A percentile compares a stretch with the other conserved stretches of the same genome.
These are phyloP conservation scores for Aspergillus luchuensis DNA, from an alignment of 2,329 filamentous ascomycete genomes.

Conservation along the genomic window DNA sequence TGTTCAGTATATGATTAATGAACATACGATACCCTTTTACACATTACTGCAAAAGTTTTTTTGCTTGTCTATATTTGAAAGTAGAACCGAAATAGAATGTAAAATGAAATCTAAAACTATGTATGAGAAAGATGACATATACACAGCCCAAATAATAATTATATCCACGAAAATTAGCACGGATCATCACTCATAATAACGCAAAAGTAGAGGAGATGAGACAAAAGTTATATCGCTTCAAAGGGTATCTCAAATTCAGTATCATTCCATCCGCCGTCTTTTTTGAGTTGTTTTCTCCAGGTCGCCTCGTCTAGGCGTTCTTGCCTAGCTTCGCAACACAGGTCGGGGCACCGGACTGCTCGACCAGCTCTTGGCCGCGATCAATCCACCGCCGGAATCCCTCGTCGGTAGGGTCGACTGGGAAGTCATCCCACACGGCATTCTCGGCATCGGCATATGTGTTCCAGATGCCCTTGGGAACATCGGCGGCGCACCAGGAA, in stretches of 20 bases:
- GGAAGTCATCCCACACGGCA: slow-evolving; percentile 48
- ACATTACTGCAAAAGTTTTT: too few species aligned
- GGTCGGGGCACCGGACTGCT: slow-evolving; percentile 41
- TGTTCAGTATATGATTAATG: slow-evolving; percentile 5
- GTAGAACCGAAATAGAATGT: background rate
- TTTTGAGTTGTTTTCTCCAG: slow-evolving; percentile 1
- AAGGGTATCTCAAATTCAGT: slow-evolving; percentile 41
- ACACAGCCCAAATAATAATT: slow-evolving; percentile 1
- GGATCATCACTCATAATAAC: slow-evolving; percentile 14
- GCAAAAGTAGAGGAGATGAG: slow-evolving; percentile 17
- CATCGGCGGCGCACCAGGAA: slow-evolving; percentile 40
- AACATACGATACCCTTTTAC: slow-evolving; percentile 9
- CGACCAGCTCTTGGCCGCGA: slow-evolving; percentile 42
- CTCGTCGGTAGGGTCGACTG: slow-evolving; percentile 38
- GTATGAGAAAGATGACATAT: background rate
- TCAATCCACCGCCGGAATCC: slow-evolving; percentile 48
- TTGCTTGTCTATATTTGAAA: background rate
- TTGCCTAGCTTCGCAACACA: slow-evolving; percentile 30
- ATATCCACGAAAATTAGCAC: slow-evolving; percentile 7
- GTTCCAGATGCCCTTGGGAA: slow-evolving; percentile 44
- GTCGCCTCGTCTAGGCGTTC: background rate
- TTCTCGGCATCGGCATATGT: slow-evolving; percentile 45
- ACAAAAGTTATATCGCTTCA: slow-evolving; percentile 21
- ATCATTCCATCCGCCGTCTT: slow-evolving; percentile 29
- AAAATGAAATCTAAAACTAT: background rate